Base-by-base conservation (phyloP, 2,329 filamentous ascomycete species). In the Aspergillus nomiae region DNA sequence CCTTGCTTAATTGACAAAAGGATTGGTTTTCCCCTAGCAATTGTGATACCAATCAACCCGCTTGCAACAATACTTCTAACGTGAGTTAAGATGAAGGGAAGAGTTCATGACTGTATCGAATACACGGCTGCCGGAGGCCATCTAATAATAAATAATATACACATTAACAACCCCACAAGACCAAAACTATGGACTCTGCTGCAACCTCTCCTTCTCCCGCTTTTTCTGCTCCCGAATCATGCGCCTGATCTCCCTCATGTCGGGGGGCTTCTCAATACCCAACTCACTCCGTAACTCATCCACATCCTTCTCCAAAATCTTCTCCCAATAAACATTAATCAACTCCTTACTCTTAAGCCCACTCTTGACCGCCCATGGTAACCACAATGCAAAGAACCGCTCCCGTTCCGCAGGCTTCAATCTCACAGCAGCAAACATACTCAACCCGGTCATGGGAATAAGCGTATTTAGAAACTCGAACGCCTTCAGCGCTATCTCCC, bases 241-340 rank as follows among this genome's bases (percentile, higher is more conserved):
- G 79, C 86, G 90, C 69, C 95, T 84, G 56, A 94, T 92, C 30
- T 86, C 85, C 70, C 94, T 86, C 78, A 98, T 80, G 78, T 98
- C 93, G 9, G 94, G 92, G 41, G 95, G 95, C 74, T 87, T 88
- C 82, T 98, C 92, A 60, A 99, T 93, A 2, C 92, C 89, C 70
- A 99, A 76, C 74, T 93, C 85, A 5, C 73, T 77, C 67, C 95
- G 86, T 75, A 99, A 74, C 67, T 89, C 91, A 58, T 87, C 85
- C 30, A 96, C 92, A 77, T 96, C 90, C 62, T 88, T 91, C 80
- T 94, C 90, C 69, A 99, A 79, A 80, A 94, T 87, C 82, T 98
- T 92, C 80, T 99, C 95, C 95, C 95, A 99, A 75, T 97, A 99
- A 1, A 99, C 89, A 77, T 97, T 97, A 69, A 99, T 94, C 38